Percentiles rank a stretch among this genome's conserved stretches.
Conservation (phyloP, 129 eudicot species). For the Ambrosia trifida region DNA sequence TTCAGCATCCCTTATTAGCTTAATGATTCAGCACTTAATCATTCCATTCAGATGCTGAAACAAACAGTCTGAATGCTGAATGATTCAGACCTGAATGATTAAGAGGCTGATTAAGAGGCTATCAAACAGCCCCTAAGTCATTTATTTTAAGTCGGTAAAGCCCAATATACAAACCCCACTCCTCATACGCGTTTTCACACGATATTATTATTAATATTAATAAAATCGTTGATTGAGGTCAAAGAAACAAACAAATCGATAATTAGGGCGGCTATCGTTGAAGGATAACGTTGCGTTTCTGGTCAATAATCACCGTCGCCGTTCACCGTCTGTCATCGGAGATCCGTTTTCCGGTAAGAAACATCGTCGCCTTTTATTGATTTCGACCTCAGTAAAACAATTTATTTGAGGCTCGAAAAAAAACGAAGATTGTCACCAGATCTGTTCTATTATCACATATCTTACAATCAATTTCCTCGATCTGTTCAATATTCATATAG, state of each 20-base stretch:
- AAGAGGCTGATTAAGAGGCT: no score
- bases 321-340: constrained; percentile 9
- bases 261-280: constrained; percentile 26
- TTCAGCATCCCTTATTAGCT: no score
- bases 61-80: no score
- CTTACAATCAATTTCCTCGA: constrained; percentile 26
- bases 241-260: constrained; percentile 5
- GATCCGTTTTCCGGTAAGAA: constrained; percentile 43
- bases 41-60: no score
- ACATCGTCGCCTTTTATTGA: constrained; percentile 44
- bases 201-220: no score
- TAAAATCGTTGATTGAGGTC: not conserved
- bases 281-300: constrained; percentile 8
- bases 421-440: constrained; percentile 29
- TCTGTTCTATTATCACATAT: constrained; percentile 13
- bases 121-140: no score
- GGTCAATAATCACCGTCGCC: constrained; percentile 16
- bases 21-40: no score
- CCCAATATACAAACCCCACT: not conserved
- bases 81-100: no score
- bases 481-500: not conserved
- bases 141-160: no score
- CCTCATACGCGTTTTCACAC: constrained; percentile 19
- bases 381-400: constrained; percentile 17
- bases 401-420: constrained; percentile 39